phyloP scores from a whole-genome alignment of 495 filamentous ascomycete genomes.

The Daldinia loculata region DNA sequence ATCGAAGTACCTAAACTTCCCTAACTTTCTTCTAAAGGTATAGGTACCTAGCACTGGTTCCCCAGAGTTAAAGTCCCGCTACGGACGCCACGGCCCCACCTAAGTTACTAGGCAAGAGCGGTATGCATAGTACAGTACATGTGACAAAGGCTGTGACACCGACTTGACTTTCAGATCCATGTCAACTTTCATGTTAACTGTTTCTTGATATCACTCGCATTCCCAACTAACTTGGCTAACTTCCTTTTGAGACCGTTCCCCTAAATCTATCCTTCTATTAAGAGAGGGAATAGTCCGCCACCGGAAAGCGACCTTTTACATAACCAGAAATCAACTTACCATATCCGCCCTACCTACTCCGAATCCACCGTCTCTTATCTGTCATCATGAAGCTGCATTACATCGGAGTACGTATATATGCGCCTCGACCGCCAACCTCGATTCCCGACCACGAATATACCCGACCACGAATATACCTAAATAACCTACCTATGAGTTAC shows the following conservation, averaged over 20 bases:
- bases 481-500: neutral
- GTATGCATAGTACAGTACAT: slow-evolving; percentile 20
- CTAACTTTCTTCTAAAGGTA: no score
- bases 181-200: slow-evolving; percentile 4
- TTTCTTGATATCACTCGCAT: slow-evolving; percentile 1
- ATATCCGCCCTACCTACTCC: neutral
- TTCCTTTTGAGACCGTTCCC: slow-evolving; percentile 15
- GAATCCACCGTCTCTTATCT: slow-evolving; percentile 10
- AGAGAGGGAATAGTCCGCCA: neutral
- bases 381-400: slow-evolving; percentile 91
- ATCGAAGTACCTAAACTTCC: no score
- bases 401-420: slow-evolving; percentile 73
- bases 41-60: slow-evolving; percentile 4
- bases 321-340: slow-evolving; percentile 1
- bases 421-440: slow-evolving; percentile 6
- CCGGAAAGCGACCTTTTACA: slow-evolving; percentile 8
- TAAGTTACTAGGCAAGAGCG: slow-evolving; percentile 4
- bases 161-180: slow-evolving; percentile 31
- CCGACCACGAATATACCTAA: slow-evolving; percentile 23
- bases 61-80: slow-evolving; percentile 26
- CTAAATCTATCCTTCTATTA: neutral
- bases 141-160: slow-evolving; percentile 35
- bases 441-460: slow-evolving; percentile 15
- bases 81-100: slow-evolving; percentile 15
- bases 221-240: neutral